A percentile compares a stretch with the other conserved stretches of the same genome.
Conservation (phyloP, 768 basidiomycete genomes). For the Hericium coralloides region DNA sequence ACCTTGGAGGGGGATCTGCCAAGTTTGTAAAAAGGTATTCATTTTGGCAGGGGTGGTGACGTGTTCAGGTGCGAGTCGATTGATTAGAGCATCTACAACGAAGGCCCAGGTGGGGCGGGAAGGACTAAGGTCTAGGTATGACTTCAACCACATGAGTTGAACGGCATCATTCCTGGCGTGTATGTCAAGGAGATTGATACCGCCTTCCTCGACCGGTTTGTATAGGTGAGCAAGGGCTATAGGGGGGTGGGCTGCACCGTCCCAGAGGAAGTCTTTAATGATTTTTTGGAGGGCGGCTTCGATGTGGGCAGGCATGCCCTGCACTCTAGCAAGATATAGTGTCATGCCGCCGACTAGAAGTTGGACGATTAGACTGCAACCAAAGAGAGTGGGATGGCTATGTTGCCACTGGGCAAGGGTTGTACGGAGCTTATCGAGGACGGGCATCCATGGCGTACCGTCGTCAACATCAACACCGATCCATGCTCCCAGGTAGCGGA, state of each 20-base stretch:
- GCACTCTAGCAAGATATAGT: constrained; percentile 19
- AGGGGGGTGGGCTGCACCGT: not conserved
- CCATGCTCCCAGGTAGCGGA: too few relatives aligned
- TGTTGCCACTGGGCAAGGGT: not conserved
- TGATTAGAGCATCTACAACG: not conserved
- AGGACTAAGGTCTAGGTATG: not conserved
- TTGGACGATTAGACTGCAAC: constrained; percentile 14
- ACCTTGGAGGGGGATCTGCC: not conserved
- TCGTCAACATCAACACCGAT: too few relatives aligned
- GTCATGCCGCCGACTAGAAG: constrained; percentile 17
- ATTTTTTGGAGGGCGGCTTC: not conserved
- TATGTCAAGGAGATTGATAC: constrained; percentile 8
- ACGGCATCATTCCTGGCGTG: constrained; percentile 7
- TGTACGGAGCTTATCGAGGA: not conserved
- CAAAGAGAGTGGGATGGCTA: constrained; percentile 8
- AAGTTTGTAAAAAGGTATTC: constrained; percentile 8
- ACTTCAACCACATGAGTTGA: constrained; percentile 6
- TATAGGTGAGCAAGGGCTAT: not conserved
- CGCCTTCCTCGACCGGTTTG: not conserved
- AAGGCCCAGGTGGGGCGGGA: constrained; percentile 10
- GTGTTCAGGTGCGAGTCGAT: not conserved
- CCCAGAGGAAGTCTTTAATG: constrained; percentile 15
- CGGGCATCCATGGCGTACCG: constrained; percentile 2
- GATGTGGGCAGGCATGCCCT: constrained; percentile 18
- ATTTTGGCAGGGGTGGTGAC: not conserved